These are phyloP conservation scores for Colletotrichum liriopes DNA, from an alignment of 2,329 filamentous ascomycete species.

Conservation along the genomic window DNA sequence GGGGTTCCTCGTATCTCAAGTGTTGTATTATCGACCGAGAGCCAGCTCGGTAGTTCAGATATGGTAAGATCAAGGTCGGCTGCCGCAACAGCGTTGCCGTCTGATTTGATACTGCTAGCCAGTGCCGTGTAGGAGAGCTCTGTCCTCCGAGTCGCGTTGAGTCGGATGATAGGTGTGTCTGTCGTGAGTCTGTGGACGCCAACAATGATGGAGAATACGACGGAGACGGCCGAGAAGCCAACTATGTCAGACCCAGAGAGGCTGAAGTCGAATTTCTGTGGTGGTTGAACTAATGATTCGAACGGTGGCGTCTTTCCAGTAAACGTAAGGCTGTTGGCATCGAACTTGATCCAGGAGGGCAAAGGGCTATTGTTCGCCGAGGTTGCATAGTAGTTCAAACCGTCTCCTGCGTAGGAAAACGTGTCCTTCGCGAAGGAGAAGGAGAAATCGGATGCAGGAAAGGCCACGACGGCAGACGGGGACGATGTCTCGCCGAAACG, in stretches of 20 bases:
- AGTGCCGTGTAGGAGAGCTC: conserved; percentile 69
- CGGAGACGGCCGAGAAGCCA: conserved; percentile 79
- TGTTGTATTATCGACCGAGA: conserved; percentile 74
- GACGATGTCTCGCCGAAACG: conserved; percentile 72
- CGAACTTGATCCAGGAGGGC: conserved; percentile 88
- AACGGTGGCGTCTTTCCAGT: conserved; percentile 79
- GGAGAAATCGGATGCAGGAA: conserved; percentile 67
- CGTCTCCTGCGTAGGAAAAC: conserved; percentile 70
- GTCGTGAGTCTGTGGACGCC: conserved; percentile 80
- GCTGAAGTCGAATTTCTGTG: conserved; percentile 80
- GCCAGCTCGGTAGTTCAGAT: conserved; percentile 76
- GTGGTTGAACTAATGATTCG: conserved; percentile 74
- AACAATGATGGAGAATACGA: conserved; percentile 81
- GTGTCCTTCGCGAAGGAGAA: conserved; percentile 71
- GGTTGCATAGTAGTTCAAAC: conserved; percentile 82
- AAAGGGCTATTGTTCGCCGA: conserved; percentile 85
- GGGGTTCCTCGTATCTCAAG: conserved; percentile 76
- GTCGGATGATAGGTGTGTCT: conserved; percentile 67
- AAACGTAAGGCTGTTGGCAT: conserved; percentile 75
- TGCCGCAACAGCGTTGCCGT: conserved; percentile 65
- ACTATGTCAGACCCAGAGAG: conserved; percentile 84
- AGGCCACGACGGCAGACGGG: conserved; percentile 71
- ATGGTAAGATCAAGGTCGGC: conserved; percentile 69
- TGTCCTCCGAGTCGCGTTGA: conserved; percentile 71
- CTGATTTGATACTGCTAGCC: conserved; percentile 67